These are phyloP conservation scores for Zychaea mexicana DNA, from an alignment of 371 early-diverging fungal species.

Conservation along the genomic window DNA sequence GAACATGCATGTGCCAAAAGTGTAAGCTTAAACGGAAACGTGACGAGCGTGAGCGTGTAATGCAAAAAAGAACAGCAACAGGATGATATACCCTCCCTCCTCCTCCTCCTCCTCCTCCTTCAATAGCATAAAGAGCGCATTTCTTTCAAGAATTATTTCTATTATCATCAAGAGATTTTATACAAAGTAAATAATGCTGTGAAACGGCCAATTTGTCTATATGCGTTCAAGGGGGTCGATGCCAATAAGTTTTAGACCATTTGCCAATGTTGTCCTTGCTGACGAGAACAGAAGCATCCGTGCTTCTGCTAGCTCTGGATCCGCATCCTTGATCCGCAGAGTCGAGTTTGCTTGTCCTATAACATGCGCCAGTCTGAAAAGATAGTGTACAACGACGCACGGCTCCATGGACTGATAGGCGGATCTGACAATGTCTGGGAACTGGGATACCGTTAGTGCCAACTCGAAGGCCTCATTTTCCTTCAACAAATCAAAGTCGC, in stretches of 20 bases:
- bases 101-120: neutral
- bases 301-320: constrained; percentile 72
- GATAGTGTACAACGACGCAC: constrained; percentile 84
- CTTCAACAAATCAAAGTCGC: constrained; percentile 54
- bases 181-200: neutral
- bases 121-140: neutral
- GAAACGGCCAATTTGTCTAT: constrained; percentile 42
- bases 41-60: neutral
- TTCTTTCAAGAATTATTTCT: neutral
- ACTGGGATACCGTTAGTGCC: constrained; percentile 77
- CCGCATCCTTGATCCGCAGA: constrained; percentile 72
- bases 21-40: constrained; percentile 59
- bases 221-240: constrained; percentile 83
- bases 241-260: constrained; percentile 80
- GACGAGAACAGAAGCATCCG: constrained; percentile 77
- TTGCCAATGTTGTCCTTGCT: constrained; percentile 75
- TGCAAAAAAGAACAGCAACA: neutral
- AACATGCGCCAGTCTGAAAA: constrained; percentile 82
- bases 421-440: constrained; percentile 76
- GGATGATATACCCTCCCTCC: neutral
- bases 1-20: constrained; percentile 64
- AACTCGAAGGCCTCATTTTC: constrained; percentile 75
- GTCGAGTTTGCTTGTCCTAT: constrained; percentile 75
- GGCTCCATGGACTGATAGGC: constrained; percentile 80
- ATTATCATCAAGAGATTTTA: too few species aligned